Evolutionary conservation across 441 rosid species (phyloP).

Genomic region (Erodium trifolium): DNA sequence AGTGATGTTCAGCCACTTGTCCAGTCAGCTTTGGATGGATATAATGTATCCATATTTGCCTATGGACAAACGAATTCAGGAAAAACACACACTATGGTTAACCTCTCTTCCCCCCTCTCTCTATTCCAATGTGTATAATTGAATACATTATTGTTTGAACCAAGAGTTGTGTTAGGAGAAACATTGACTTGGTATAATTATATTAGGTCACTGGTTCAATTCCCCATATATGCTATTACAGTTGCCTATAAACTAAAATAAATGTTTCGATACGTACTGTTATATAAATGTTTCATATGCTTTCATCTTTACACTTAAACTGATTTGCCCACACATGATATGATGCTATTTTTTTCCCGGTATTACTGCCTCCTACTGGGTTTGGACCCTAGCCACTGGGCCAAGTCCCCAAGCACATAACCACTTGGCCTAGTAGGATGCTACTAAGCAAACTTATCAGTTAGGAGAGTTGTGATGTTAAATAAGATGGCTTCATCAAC

Average conservation of each 20-base stretch:
- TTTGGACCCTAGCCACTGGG: not conserved
- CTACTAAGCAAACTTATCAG: not conserved
- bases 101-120: not conserved
- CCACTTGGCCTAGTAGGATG: not conserved
- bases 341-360: not conserved
- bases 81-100: slow-evolving; percentile 93
- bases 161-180: not conserved
- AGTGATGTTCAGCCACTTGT: slow-evolving; percentile 82
- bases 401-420: too few relatives aligned
- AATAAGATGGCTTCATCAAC: too few relatives aligned
- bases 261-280: not conserved
- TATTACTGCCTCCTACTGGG: not conserved
- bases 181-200: slow-evolving; percentile 14
- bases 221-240: not conserved
- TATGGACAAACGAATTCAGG: slow-evolving; percentile 94
- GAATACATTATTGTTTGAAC: not conserved
- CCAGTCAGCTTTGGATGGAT: slow-evolving; percentile 98
- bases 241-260: not conserved
- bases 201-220: not conserved
- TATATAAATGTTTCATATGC: not conserved
- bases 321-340: not conserved
- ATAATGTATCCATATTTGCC: slow-evolving; percentile 78
- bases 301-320: not conserved
- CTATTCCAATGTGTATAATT: slow-evolving; percentile 4
- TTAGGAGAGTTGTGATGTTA: not conserved